Evolutionary conservation across 495 filamentous ascomycete species (phyloP).

Genomic region (Geoglossum glabrum): DNA sequence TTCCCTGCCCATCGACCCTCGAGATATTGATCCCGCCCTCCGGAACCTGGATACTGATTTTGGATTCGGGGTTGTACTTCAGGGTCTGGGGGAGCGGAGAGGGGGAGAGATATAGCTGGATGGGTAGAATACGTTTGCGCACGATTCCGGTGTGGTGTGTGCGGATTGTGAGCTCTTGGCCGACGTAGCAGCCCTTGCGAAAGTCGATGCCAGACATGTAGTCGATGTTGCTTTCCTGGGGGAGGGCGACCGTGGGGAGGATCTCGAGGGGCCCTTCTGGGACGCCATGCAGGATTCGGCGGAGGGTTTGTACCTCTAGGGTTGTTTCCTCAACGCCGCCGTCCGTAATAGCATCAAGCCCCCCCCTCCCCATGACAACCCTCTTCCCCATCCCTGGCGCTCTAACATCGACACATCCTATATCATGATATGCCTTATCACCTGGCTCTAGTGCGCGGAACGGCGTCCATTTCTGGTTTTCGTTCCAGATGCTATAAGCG

Average conservation of each 20-base stretch:
- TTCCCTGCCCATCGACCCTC: conserved; percentile 31
- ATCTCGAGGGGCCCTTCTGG: conserved; percentile 74
- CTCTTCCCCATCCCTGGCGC: conserved; percentile 49
- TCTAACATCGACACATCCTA: conserved; percentile 37
- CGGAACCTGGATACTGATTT: conserved; percentile 9
- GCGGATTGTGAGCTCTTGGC: conserved; percentile 87
- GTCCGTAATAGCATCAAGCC: too few relatives aligned
- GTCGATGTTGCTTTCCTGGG: conserved; percentile 72
- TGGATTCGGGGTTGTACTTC: conserved; percentile 26
- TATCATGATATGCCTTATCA: conserved; percentile 5
- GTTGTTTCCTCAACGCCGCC: conserved; percentile 9
- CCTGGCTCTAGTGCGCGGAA: background rate
- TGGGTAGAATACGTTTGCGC: conserved; percentile 72
- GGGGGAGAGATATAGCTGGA: conserved; percentile 39
- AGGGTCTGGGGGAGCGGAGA: conserved; percentile 19
- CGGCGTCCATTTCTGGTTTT: background rate
- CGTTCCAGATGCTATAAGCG: conserved; percentile 4
- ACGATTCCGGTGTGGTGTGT: conserved; percentile 89
- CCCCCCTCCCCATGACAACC: conserved; percentile 30
- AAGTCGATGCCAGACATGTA: conserved; percentile 70
- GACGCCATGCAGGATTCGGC: conserved; percentile 57
- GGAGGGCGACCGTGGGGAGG: conserved; percentile 41
- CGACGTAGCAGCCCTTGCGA: conserved; percentile 89
- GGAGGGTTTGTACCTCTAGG: conserved; percentile 37
- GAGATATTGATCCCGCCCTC: conserved; percentile 28